These are phyloP conservation scores for Ganoderma meredithae DNA, from an alignment of 1,284 basidiomycete genomes.

Conservation along the genomic window DNA sequence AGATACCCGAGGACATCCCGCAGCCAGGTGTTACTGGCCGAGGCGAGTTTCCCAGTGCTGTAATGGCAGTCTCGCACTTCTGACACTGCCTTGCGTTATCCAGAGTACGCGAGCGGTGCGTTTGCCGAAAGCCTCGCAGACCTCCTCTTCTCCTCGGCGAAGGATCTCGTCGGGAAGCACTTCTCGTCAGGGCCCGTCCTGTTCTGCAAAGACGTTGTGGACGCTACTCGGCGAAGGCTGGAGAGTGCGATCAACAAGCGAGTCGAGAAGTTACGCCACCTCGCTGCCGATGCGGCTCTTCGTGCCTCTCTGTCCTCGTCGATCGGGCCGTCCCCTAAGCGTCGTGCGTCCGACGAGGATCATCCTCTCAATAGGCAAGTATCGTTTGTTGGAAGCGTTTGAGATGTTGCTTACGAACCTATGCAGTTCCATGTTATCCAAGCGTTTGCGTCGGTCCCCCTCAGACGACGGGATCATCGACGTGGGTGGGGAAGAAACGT, in stretches of 20 bases:
- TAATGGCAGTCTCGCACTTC: not conserved
- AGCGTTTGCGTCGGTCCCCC: slow-evolving; percentile 39
- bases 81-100: not conserved
- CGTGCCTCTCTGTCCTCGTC: slow-evolving; percentile 23
- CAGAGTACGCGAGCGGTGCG: slow-evolving; percentile 61
- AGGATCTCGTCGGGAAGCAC: slow-evolving; percentile 39
- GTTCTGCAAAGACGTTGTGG: slow-evolving; percentile 44
- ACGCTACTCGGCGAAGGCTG: slow-evolving; percentile 37
- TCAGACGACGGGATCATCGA: slow-evolving; percentile 33
- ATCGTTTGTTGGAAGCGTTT: not conserved
- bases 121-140: slow-evolving; percentile 59
- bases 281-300: slow-evolving; percentile 27
- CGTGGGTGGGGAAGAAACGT: slow-evolving; percentile 26
- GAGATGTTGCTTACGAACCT: not conserved
- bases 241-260: slow-evolving; percentile 29
- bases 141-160: slow-evolving; percentile 47
- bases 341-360: slow-evolving; percentile 37
- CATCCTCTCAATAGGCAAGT: slow-evolving; percentile 28
- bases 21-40: slow-evolving; percentile 57
- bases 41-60: slow-evolving; percentile 45
- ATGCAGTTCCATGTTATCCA: slow-evolving; percentile 33
- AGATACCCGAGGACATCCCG: slow-evolving; percentile 55
- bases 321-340: slow-evolving; percentile 35
- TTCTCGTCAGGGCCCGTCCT: slow-evolving; percentile 28
- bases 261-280: slow-evolving; percentile 30